A percentile compares a stretch with the other conserved stretches of the same genome.
phyloP scores from a whole-genome alignment of 225 moss, liverwort and hornwort species.

The Climacium dendroides region DNA sequence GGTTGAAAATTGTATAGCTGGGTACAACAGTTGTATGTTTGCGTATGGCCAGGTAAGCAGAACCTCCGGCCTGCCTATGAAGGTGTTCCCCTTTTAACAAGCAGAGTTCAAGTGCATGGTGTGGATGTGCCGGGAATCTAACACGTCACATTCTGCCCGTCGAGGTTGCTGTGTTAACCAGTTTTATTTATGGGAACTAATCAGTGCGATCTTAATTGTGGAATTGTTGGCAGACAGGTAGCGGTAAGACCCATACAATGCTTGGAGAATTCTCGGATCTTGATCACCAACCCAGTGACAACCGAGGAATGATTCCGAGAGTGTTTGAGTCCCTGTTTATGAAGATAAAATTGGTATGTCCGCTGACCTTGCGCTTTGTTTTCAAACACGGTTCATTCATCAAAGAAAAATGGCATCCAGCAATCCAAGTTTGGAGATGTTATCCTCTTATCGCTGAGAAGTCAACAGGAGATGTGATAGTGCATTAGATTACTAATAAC shows the following conservation, averaged over 20 bases:
- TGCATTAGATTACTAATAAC: not conserved
- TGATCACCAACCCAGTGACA: constrained; percentile 46
- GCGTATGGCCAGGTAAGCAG: constrained; percentile 73
- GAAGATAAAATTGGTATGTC: constrained; percentile 27
- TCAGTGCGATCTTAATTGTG: not conserved
- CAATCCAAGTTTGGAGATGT: not conserved
- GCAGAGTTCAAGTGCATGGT: not conserved
- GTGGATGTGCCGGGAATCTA: not conserved
- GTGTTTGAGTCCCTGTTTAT: constrained; percentile 45
- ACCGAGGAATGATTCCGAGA: constrained; percentile 51
- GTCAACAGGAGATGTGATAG: not conserved
- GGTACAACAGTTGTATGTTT: constrained; percentile 99
- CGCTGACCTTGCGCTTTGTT: not conserved
- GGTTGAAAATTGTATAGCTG: constrained; percentile 92
- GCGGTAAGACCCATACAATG: constrained; percentile 10
- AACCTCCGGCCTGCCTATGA: not conserved
- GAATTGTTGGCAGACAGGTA: constrained; percentile 31
- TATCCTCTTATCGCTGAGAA: not conserved
- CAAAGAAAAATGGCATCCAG: not conserved
- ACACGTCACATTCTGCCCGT: not conserved
- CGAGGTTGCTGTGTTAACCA: not conserved
- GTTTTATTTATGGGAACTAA: not conserved
- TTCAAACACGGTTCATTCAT: not conserved
- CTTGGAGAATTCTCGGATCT: constrained; percentile 42
- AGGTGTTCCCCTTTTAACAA: not conserved